Evolutionary conservation across 768 basidiomycete genomes (phyloP).

Genomic region (Symmetrospora coprosmae): DNA sequence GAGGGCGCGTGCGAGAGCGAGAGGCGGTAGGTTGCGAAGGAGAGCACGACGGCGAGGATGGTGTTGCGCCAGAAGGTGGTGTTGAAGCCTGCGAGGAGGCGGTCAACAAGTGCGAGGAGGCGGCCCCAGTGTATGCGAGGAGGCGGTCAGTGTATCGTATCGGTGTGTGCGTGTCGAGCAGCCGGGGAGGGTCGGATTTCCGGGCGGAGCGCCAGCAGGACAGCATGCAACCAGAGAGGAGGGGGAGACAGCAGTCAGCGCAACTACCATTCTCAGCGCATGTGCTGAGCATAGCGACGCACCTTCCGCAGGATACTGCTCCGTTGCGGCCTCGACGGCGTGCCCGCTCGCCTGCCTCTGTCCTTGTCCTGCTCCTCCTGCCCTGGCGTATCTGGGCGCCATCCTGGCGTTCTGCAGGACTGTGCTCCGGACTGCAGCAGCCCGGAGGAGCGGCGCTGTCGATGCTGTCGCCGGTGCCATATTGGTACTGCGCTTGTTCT

Average conservation of each 20-base stretch:
- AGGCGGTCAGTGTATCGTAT: not conserved
- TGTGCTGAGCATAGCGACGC: not conserved
- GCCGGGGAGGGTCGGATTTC: not conserved
- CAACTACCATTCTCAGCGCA: not conserved
- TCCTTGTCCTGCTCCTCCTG: too few species aligned
- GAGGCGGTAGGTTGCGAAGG: not conserved
- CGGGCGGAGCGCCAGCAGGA: not conserved
- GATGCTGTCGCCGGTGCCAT: not conserved
- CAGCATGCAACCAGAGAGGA: not conserved
- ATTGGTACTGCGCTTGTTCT: too few species aligned
- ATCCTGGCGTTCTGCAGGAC: conserved; percentile 12
- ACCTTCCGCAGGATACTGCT: conserved; percentile 13
- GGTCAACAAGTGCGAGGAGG: too few species aligned
- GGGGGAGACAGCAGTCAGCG: not conserved
- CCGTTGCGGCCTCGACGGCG: not conserved
- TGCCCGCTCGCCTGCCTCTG: not conserved
- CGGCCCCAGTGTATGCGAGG: not conserved
- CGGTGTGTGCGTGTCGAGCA: not conserved
- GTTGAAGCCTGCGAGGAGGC: conserved; percentile 36
- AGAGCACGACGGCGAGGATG: conserved; percentile 3
- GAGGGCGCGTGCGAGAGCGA: not conserved
- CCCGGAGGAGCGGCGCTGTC: conserved; percentile 6
- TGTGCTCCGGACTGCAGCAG: conserved; percentile 10
- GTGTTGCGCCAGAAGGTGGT: conserved; percentile 35
- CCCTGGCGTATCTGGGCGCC: conserved; percentile 2